Conservation (phyloP, 345 rosid species). For the Eucalyptus fibrosa region DNA sequence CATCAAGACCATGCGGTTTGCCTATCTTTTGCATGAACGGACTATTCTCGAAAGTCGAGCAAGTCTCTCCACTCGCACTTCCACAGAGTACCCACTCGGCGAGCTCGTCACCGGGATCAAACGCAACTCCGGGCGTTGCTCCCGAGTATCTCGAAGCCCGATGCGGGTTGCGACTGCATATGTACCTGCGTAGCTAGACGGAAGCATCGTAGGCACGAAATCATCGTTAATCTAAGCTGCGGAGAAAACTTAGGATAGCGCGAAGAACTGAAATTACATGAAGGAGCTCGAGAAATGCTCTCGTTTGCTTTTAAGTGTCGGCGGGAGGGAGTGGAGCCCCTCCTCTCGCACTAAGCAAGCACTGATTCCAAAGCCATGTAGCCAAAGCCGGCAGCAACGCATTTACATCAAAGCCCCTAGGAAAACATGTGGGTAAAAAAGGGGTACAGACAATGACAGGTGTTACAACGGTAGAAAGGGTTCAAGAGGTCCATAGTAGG, state of each 20-base stretch:
- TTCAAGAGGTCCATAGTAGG: background rate
- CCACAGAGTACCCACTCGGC: background rate
- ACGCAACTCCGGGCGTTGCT: background rate
- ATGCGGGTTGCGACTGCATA: background rate
- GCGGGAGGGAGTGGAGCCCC: background rate
- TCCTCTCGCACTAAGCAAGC: background rate
- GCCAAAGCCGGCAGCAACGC: background rate
- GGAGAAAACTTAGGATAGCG: background rate
- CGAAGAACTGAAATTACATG: background rate
- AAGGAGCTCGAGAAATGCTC: background rate
- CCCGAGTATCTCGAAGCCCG: background rate
- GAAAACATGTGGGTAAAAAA: background rate
- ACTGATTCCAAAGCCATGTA: background rate
- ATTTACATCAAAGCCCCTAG: background rate
- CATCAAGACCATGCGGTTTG: background rate
- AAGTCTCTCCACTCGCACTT: background rate
- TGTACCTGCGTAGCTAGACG: background rate
- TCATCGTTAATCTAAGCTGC: background rate
- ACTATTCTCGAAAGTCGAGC: background rate
- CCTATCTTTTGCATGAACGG: background rate
- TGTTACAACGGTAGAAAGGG: background rate
- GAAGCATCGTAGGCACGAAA: background rate
- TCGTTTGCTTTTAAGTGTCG: background rate
- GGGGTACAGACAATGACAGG: background rate
- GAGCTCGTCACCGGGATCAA: background rate